Evolutionary conservation across 257 asterid species (phyloP), one percentile per base, ranked within the genome.

Genomic region (Pogostemon cablin): DNA sequence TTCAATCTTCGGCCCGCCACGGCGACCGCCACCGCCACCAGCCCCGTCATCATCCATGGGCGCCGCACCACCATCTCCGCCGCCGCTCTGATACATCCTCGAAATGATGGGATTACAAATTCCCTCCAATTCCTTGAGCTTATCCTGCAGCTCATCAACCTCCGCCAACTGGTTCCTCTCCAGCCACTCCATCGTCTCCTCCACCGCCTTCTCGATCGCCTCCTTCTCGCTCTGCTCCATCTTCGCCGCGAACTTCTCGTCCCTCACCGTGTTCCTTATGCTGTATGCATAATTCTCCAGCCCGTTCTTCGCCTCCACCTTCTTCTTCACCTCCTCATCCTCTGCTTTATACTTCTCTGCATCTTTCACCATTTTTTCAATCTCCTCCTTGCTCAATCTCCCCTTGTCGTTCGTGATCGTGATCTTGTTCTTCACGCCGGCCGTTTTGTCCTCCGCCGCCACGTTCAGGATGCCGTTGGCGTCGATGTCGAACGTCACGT

Each of bases 221-320:
- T 53, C 76, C 79, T 81, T 86, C 7, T 86, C 89, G 0, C 68
- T 72, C 0, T 67, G 4, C 1, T 71, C 77, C 76, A 86, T 8
- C n/a, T 82, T 84, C 3, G 68, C 50, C 0, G 76, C 84, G 3
- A 86, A 81, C n/a, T 86, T 81, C 66, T 83, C 91, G 20, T 86
- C 89, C 77, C 79, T 81, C 69, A 84, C 85, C 7, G 89, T 86
- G 42, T 86, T 86, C 82, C 91, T 86, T 84, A 86, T 83, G 48
- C 81, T 86, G 62, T 79, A 86, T 9, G 90, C 81, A 38, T 82
- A 85, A 11, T 85, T 85, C 73, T 85, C 90, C 6, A 83, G 70
- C 3, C 73, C 55, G 6, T 86, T 86, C 68, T 81, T 86, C 0
- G 88, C 86, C 72, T 83, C 91, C 40, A 83, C 88, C 35, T 86